A percentile compares a stretch with the other conserved stretches of the same genome.
These are phyloP conservation scores for Amesomyces nigricolor DNA, from an alignment of 2,329 filamentous ascomycete species.

Conservation along the genomic window DNA sequence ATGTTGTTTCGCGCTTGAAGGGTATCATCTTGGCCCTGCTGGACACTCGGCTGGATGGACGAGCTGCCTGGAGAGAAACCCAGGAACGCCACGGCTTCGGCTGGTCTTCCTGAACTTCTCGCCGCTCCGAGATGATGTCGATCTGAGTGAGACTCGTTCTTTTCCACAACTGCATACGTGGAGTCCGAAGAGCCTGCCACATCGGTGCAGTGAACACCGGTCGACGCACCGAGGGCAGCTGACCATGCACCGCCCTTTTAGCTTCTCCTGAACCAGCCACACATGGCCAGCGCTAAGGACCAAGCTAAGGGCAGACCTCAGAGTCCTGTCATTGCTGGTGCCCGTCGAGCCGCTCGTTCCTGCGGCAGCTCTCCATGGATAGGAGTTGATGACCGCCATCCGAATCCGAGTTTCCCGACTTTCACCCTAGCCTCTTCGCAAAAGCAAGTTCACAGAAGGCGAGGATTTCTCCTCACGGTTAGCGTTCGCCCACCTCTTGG, in stretches of 20 bases:
- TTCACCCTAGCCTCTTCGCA: too few species aligned
- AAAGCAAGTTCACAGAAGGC: constrained; percentile 2
- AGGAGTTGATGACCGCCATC: neutral
- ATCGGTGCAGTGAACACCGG: constrained; percentile 10
- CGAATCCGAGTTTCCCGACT: neutral
- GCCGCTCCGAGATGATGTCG: neutral
- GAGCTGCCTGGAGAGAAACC: too few species aligned
- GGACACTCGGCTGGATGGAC: too few species aligned
- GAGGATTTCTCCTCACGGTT: constrained; percentile 18
- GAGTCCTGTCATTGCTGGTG: neutral
- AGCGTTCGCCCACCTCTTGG: constrained; percentile 10
- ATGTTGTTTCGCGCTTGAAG: too few species aligned
- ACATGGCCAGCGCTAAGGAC: constrained; percentile 1
- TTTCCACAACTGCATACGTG: constrained; percentile 15
- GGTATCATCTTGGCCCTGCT: too few species aligned
- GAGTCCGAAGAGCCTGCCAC: constrained; percentile 16
- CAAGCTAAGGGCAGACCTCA: neutral
- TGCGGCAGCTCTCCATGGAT: neutral
- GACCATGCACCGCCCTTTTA: constrained; percentile 15
- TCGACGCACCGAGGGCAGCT: constrained; percentile 15
- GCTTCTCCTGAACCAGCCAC: constrained; percentile 4
- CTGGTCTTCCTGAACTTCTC: too few species aligned
- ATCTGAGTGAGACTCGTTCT: neutral
- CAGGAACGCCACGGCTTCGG: too few species aligned
- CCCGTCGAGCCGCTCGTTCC: neutral